Evolutionary conservation across 108 stramenopile genomes (phyloP).

Genomic region (Cyclotella kingstonii): DNA sequence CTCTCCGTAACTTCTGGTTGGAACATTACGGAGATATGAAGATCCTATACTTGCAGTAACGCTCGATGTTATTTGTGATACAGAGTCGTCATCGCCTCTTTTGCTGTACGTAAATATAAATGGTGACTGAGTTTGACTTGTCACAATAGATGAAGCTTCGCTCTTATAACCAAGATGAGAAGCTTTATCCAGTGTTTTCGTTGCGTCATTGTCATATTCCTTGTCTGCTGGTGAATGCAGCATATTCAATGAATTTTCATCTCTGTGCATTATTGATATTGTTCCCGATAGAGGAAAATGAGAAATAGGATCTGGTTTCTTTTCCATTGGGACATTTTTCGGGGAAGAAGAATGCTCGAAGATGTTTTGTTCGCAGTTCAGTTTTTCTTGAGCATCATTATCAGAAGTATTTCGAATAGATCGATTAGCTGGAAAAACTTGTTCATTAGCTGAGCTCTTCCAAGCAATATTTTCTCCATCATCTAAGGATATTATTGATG

Average conservation of each 20-base stretch:
- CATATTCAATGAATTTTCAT: too few relatives aligned
- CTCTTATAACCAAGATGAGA: slow-evolving; percentile 10
- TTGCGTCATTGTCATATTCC: neutral
- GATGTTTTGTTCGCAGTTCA: too few relatives aligned
- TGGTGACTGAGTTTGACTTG: slow-evolving; percentile 34
- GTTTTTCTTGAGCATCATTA: too few relatives aligned
- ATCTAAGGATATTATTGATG: neutral
- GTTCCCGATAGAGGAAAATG: too few relatives aligned
- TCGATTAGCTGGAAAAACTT: neutral
- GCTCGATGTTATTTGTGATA: slow-evolving; percentile 50
- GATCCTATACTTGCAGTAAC: slow-evolving; percentile 26
- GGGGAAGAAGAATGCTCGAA: too few relatives aligned
- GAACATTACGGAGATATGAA: slow-evolving; percentile 20
- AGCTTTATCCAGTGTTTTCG: neutral
- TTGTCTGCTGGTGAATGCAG: neutral
- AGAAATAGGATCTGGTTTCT: neutral
- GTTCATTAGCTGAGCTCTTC: neutral
- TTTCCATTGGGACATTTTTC: too few relatives aligned
- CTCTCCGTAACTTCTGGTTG: neutral
- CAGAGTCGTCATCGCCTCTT: slow-evolving; percentile 36
- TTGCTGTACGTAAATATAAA: slow-evolving; percentile 39
- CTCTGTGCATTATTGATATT: too few relatives aligned
- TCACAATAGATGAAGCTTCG: slow-evolving; percentile 28
- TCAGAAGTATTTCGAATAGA: neutral
- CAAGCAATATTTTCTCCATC: neutral